Conservation (phyloP, 768 basidiomycete genomes). For the Rhodotorula taiwanensis region DNA sequence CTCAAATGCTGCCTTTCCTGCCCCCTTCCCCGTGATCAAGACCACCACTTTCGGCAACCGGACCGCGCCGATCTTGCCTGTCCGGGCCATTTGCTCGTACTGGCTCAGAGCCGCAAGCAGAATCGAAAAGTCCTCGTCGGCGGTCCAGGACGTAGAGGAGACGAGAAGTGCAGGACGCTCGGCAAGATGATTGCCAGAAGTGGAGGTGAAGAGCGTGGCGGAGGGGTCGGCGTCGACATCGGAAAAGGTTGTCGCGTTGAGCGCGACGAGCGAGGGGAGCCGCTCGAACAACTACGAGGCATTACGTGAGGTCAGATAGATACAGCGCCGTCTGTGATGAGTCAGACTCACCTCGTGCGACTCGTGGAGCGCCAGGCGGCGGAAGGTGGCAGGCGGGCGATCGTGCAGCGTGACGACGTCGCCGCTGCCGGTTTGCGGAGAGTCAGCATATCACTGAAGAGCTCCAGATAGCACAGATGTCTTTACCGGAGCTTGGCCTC, state of each 20-base stretch:
- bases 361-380: conserved; percentile 61
- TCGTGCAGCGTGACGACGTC: conserved; percentile 51
- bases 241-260: conserved; percentile 49
- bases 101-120: conserved; percentile 64
- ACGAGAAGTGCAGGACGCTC: conserved; percentile 71
- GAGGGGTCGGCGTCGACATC: conserved; percentile 53
- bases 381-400: conserved; percentile 80
- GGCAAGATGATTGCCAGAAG: conserved; percentile 26
- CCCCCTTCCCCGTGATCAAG: conserved; percentile 85
- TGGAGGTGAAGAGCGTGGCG: conserved; percentile 52
- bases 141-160: conserved; percentile 93
- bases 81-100: conserved; percentile 57
- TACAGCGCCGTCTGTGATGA: no score
- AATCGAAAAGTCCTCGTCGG: conserved; percentile 88
- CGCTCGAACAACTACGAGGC: conserved; percentile 44
- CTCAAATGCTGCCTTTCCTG: conserved; percentile 69
- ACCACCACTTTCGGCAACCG: conserved; percentile 68
- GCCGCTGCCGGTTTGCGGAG: no score
- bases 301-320: no score
- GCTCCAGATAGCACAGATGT: background rate
- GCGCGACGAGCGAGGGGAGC: conserved; percentile 38
- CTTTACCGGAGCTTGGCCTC: conserved; percentile 73
- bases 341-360: conserved; percentile 69
- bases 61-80: conserved; percentile 24
- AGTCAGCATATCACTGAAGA: no score